These are phyloP conservation scores for Knoxia roxburghii DNA, from an alignment of 257 asterid species.

Conservation along the genomic window DNA sequence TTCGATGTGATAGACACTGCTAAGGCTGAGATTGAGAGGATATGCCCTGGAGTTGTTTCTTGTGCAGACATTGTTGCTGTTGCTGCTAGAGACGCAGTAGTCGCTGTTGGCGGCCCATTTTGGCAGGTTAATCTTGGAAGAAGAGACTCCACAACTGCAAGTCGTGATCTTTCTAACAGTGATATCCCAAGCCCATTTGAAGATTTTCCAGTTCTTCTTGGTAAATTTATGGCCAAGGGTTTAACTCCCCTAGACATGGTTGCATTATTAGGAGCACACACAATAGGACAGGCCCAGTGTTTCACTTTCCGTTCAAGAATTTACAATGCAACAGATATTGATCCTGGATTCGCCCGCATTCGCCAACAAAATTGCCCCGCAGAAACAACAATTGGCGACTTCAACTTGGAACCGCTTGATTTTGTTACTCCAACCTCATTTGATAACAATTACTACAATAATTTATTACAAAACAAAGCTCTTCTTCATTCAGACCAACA, in stretches of 20 bases:
- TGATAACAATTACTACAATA: slow-evolving; percentile 14
- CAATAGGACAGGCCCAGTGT: slow-evolving; percentile 16
- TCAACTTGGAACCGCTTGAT: slow-evolving; percentile 26
- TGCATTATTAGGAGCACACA: slow-evolving; percentile 21
- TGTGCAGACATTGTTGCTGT: slow-evolving; percentile 2
- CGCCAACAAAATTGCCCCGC: slow-evolving; percentile 21
- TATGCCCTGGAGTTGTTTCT: slow-evolving; percentile 4
- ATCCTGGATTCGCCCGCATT: slow-evolving; percentile 31
- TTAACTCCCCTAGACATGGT: slow-evolving; percentile 30
- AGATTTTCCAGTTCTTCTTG: slow-evolving; percentile 7
- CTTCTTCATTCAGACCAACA: slow-evolving; percentile 27
- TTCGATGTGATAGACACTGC: neutral
- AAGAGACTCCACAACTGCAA: neutral
- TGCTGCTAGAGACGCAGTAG: neutral
- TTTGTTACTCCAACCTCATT: neutral
- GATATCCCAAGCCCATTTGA: slow-evolving; percentile 21
- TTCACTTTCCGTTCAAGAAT: slow-evolving; percentile 15
- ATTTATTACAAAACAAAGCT: slow-evolving; percentile 19
- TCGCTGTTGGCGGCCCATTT: neutral
- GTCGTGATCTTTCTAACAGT: neutral
- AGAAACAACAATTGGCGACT: slow-evolving; percentile 12
- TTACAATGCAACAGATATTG: slow-evolving; percentile 28
- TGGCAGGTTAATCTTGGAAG: slow-evolving; percentile 3
- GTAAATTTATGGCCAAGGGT: slow-evolving; percentile 10
- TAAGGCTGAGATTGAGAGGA: neutral